Base-by-base conservation (phyloP, 805 yeast species). In the Diddensiella santjacobensis region DNA sequence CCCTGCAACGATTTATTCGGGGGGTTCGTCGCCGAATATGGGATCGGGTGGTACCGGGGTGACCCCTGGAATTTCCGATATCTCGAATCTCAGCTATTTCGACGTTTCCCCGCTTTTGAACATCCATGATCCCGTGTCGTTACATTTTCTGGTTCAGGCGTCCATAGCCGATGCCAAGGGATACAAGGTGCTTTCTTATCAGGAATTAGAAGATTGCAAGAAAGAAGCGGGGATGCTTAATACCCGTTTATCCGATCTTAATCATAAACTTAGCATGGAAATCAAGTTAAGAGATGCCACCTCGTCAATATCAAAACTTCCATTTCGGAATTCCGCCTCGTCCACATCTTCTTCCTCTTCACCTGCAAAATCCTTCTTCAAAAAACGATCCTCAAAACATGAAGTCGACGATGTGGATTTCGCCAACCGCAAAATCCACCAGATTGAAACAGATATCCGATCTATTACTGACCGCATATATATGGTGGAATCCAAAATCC, bases 91-190 rank as follows among this genome's bases (percentile, higher is more conserved):
- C 5, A 44, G 42, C 19, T 58, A 57, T 44, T 58, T 52, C 40
- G 52, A 54, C 36, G 44, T 58, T 6, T 56, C 61, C 5, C 60
- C 63, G n/a, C 41, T 49, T 30, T 49, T 60, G 35, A 55, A 57
- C 44, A 33, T 49, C 23, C 30, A 47, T 10, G 63, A 60, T 33
- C 57, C 56, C 4, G 50, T 59, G 22, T 42, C 54, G 2, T 45
- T 60, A 42, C 59, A 60, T 49, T 60, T 53, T 41, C 47, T 58
- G 49, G 61, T 59, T 19, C 62, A 60, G 50, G 39, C 58, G 3
- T 50, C 60, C 10, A 56, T 60, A 13, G 55, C 58, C 3, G 61
- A 56, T 35, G 55, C 62, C 10, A 49, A 57, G 26, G 60, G 60
- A 26, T 56, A 36, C 46, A 46, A 49, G 41, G 40, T 59, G 4